A percentile compares a stretch with the other conserved stretches of the same genome.
Conservation (phyloP, 805 yeast species). For the Metschnikowia hibisci region DNA sequence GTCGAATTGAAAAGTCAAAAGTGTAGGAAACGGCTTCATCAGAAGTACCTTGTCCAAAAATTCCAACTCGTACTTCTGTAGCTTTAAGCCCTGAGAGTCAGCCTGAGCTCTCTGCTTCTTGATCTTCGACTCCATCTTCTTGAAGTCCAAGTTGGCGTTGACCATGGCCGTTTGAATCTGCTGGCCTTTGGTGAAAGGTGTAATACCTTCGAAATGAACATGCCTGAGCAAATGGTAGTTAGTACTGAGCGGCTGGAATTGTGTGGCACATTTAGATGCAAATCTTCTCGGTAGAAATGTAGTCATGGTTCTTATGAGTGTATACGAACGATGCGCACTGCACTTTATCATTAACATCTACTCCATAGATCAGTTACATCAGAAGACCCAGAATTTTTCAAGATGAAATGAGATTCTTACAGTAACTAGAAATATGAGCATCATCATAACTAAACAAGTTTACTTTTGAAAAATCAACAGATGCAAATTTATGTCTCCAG, state of each 20-base stretch:
- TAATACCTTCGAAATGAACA: constrained; percentile 40
- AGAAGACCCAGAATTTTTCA: too few species aligned
- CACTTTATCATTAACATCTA: neutral
- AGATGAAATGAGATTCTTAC: too few species aligned
- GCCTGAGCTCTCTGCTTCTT: constrained; percentile 36
- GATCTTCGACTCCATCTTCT: constrained; percentile 49
- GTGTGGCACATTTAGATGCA: constrained; percentile 17
- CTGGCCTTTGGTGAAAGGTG: constrained; percentile 45
- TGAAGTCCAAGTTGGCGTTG: constrained; percentile 53
- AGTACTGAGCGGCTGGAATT: constrained; percentile 30
- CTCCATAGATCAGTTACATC: too few species aligned
- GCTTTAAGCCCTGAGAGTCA: constrained; percentile 34
- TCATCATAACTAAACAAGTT: too few species aligned
- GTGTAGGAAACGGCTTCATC: constrained; percentile 57
- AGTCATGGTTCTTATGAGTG: neutral
- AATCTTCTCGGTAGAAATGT: constrained; percentile 10
- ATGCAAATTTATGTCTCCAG: too few species aligned
- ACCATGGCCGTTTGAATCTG: constrained; percentile 55
- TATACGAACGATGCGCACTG: constrained; percentile 1
- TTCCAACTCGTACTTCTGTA: constrained; percentile 46
- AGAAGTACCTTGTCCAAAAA: constrained; percentile 38
- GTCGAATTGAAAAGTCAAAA: constrained; percentile 79
- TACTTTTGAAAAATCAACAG: too few species aligned
- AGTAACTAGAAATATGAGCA: too few species aligned
- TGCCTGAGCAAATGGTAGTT: constrained; percentile 36